Percentiles rank a stretch among this genome's conserved stretches.
Conservation (phyloP, 2,329 filamentous ascomycete species). For the Xylariaceae sp. region DNA sequence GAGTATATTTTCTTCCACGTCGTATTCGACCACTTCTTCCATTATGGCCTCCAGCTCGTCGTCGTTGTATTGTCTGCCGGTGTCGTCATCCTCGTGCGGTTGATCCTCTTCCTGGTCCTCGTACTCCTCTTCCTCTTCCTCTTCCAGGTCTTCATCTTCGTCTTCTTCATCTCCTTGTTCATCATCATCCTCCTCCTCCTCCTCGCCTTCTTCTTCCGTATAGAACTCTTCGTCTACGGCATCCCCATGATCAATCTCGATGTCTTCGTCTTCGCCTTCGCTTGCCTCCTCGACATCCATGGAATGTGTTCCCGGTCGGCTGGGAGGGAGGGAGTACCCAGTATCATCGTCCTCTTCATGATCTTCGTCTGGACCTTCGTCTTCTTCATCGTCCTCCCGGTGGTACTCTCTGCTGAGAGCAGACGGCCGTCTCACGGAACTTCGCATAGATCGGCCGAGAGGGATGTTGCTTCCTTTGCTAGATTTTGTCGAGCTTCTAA, state of each 20-base stretch:
- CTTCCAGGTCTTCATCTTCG: constrained; percentile 35
- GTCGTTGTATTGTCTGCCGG: constrained; percentile 23
- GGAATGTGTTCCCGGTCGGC: constrained; percentile 19
- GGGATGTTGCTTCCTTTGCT: constrained; percentile 37
- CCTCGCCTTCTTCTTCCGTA: constrained; percentile 24
- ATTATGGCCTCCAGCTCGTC: constrained; percentile 36
- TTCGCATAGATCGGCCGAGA: constrained; percentile 44
- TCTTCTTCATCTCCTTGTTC: constrained; percentile 29
- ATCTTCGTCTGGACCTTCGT: not conserved
- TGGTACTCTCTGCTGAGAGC: constrained; percentile 43
- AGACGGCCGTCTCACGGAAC: constrained; percentile 42
- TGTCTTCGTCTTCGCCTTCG: constrained; percentile 31
- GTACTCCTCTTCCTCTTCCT: constrained; percentile 2
- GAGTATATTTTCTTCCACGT: constrained; percentile 32
- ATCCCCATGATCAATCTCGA: constrained; percentile 11
- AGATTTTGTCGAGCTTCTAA: constrained; percentile 25
- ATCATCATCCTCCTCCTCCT: constrained; percentile 29
- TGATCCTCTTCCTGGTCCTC: constrained; percentile 4
- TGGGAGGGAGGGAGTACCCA: constrained; percentile 10
- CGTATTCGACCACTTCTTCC: constrained; percentile 33
- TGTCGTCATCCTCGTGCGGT: constrained; percentile 19
- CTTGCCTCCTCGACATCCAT: constrained; percentile 18
- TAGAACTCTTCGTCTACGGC: constrained; percentile 9
- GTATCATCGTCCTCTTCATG: constrained; percentile 7
- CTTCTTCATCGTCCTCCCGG: constrained; percentile 27